Conservation (phyloP, 208 protist genomes). For the Trypanosoma avium region DNA sequence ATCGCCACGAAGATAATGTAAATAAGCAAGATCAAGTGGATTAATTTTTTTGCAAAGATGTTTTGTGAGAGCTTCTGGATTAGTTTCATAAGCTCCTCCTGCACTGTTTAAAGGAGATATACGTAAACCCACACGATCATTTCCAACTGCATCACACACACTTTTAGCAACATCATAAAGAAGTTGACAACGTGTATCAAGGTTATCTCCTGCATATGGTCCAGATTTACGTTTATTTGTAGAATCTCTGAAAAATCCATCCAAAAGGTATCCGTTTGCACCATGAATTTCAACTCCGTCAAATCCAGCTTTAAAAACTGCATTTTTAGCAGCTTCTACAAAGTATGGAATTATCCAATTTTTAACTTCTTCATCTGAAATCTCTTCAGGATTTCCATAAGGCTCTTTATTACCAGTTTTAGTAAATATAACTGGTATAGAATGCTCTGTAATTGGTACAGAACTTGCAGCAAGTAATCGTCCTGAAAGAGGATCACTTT, state of each 20-base stretch:
- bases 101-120: slow-evolving; percentile 60
- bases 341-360: slow-evolving; percentile 45
- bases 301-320: slow-evolving; percentile 73
- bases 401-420: slow-evolving; percentile 27
- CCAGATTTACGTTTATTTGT: slow-evolving; percentile 77
- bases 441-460: slow-evolving; percentile 32
- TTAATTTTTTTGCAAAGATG: slow-evolving; percentile 57
- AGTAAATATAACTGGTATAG: slow-evolving; percentile 14
- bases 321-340: slow-evolving; percentile 62
- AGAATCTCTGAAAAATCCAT: slow-evolving; percentile 72
- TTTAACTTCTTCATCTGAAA: slow-evolving; percentile 73
- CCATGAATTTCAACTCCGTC: slow-evolving; percentile 91
- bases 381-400: slow-evolving; percentile 32
- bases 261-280: slow-evolving; percentile 91
- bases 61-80: slow-evolving; percentile 44
- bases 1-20: slow-evolving; percentile 42
- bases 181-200: slow-evolving; percentile 77
- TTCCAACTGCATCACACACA: slow-evolving; percentile 37
- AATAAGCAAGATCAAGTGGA: slow-evolving; percentile 42
- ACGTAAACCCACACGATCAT: slow-evolving; percentile 48
- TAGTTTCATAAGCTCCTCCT: slow-evolving; percentile 35
- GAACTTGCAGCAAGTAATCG: slow-evolving; percentile 30
- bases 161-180: slow-evolving; percentile 75
- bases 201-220: slow-evolving; percentile 79
- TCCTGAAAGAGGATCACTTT: slow-evolving; percentile 25